Evolutionary conservation across 1,139 yeast species (phyloP).

Genomic region (Geotrichum reessii): DNA sequence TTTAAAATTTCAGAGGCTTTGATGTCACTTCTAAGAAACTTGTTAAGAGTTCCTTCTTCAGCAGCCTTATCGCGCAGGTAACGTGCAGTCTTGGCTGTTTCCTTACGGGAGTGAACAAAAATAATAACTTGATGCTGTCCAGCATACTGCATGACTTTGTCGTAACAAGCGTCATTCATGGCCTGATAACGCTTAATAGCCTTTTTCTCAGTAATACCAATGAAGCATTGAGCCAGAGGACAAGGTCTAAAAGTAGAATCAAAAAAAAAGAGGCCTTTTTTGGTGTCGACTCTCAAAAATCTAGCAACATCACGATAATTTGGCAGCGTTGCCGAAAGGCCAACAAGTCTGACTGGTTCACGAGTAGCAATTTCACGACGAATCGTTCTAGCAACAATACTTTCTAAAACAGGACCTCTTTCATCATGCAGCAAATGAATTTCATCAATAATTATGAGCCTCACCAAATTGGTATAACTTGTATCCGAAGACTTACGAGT

Average conservation of each 20-base stretch:
- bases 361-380: conserved; percentile 45
- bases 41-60: conserved; percentile 49
- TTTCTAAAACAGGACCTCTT: conserved; percentile 91
- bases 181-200: conserved; percentile 75
- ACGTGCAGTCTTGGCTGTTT: conserved; percentile 77
- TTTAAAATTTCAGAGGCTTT: conserved; percentile 60
- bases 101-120: conserved; percentile 92
- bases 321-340: conserved; percentile 91
- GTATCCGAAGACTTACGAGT: conserved; percentile 71
- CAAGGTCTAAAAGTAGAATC: conserved; percentile 86
- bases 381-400: conserved; percentile 71
- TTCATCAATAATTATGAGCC: conserved; percentile 83
- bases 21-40: conserved; percentile 47
- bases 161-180: conserved; percentile 88
- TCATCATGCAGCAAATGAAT: conserved; percentile 89
- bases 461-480: conserved; percentile 57
- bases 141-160: conserved; percentile 66
- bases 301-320: conserved; percentile 83
- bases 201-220: conserved; percentile 81
- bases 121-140: conserved; percentile 71
- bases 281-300: conserved; percentile 62
- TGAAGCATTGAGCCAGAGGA: conserved; percentile 81
- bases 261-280: conserved; percentile 63
- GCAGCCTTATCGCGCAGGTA: conserved; percentile 59
- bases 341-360: conserved; percentile 62